Evolutionary conservation across 2,329 filamentous ascomycete genomes (phyloP).

Genomic region (Epichloe bromicola): DNA sequence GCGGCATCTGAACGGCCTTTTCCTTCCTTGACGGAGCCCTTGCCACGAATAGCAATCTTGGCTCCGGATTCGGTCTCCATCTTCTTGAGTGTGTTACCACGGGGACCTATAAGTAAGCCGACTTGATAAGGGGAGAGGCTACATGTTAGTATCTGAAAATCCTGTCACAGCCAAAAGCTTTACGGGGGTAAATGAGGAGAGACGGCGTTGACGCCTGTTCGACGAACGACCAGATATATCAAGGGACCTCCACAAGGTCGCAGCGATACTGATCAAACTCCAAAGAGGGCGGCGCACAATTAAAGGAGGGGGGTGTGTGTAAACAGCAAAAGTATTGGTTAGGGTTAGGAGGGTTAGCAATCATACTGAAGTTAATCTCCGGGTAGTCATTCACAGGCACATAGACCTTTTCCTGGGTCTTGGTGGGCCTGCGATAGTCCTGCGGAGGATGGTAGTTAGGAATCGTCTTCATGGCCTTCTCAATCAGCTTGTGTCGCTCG

Average conservation of each 20-base stretch:
- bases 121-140: conserved; percentile 82
- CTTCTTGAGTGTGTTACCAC: conserved; percentile 99
- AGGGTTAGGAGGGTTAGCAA: conserved; percentile 92
- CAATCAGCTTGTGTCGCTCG: conserved; percentile 95
- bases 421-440: conserved; percentile 96
- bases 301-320: conserved; percentile 16
- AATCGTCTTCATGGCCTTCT: conserved; percentile 99
- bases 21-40: conserved; percentile 98
- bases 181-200: conserved; percentile 9
- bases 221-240: conserved; percentile 21
- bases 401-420: conserved; percentile 99
- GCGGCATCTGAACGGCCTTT: conserved; percentile 97
- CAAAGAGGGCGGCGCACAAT: conserved; percentile 16
- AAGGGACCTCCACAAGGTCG: conserved; percentile 18
- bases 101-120: conserved; percentile 98
- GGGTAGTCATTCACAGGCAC: conserved; percentile 99
- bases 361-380: conserved; percentile 99
- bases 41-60: conserved; percentile 98
- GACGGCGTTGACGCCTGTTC: conserved; percentile 8
- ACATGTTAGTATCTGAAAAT: conserved; percentile 67
- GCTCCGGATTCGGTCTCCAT: conserved; percentile 96
- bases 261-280: conserved; percentile 32
- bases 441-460: conserved; percentile 98
- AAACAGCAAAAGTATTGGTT: conserved; percentile 36
- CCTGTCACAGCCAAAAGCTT: conserved; percentile 14